phyloP scores from a whole-genome alignment of 768 basidiomycete species.

The Royoungia palumana region DNA sequence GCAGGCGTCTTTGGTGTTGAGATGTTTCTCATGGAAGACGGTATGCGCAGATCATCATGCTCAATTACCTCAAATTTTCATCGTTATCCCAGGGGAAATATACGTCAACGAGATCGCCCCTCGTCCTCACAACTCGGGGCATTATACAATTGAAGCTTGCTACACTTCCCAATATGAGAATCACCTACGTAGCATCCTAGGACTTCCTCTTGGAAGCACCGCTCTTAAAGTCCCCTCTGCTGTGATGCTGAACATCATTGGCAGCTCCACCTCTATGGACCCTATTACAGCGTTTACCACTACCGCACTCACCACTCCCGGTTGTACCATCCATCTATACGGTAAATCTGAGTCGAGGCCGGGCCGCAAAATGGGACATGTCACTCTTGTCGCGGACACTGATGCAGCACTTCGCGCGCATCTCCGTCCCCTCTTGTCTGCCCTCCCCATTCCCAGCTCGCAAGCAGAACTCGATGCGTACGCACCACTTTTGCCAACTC shows the following conservation, averaged over 20 bases:
- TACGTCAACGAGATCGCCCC: conserved; percentile 97
- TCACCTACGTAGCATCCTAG: conserved; percentile 91
- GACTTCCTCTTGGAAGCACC: conserved; percentile 86
- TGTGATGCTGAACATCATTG: conserved; percentile 94
- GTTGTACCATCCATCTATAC: conserved; percentile 85
- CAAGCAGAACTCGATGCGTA: conserved; percentile 50
- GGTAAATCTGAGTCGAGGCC: conserved; percentile 89
- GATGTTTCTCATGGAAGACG: conserved; percentile 91
- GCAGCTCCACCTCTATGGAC: conserved; percentile 63
- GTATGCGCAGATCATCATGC: conserved; percentile 39
- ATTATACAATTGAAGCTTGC: conserved; percentile 98
- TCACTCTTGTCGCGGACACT: conserved; percentile 80
- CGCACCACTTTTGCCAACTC: conserved; percentile 43
- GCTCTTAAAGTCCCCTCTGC: conserved; percentile 81
- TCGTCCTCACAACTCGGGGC: conserved; percentile 96
- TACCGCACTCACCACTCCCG: conserved; percentile 66
- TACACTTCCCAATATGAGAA: conserved; percentile 96
- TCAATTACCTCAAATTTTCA: neutral
- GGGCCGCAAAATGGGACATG: conserved; percentile 97
- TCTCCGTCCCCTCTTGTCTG: conserved; percentile 70
- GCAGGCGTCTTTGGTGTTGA: conserved; percentile 98
- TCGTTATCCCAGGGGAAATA: conserved; percentile 51
- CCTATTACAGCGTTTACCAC: conserved; percentile 54
- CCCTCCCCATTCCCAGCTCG: conserved; percentile 44
- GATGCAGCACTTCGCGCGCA: conserved; percentile 70